Base-by-base conservation (phyloP, 2,329 filamentous ascomycete species). In the Blastomyces silverae region DNA sequence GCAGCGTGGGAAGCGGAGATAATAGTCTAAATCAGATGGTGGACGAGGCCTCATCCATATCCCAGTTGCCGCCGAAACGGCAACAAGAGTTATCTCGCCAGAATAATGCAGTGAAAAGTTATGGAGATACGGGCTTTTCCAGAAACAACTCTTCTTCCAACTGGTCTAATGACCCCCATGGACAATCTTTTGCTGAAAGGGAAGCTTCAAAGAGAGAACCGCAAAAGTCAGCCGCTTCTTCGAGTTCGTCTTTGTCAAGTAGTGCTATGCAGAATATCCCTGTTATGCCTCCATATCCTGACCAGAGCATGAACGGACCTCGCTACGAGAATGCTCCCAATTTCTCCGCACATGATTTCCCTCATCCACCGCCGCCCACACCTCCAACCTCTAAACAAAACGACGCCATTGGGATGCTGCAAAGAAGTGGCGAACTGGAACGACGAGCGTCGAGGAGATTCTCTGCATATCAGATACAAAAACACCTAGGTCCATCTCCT, bases 391-490 rank as follows among this genome's bases (percentile, higher is more conserved):
- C 91, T 62, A 90, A 90, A 71, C 87, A 92, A 71, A 90, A 94
- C 71, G 95, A 96, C 79, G 94, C 94, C 5, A 81, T 99, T 62
- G 91, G 91, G 60, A 92, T 92, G 61, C 78, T 99, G 69, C 94
- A 97, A 77, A 87, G 92, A 76, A 92, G 92, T 44, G 93, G 93
- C 25, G 92, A 97, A 69, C 80, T 99, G 61, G 94, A 99, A 78
- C 86, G 94, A 73, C 85, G 94, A 74, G 94, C 94, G 0, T 99
- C 94, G 17, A 85, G 93, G 70, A 84, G 94, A 72, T 99, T 97
- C 74, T 97, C 94, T 1, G 90, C 92, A 63, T 99, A 97, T 74
- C 94, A 99, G 73, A 96, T 99, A 70, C 91, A 91, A 57, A 97
- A 97, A 74, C 92, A 96, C 71, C 81, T 97, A 1, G 93, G 93